These are phyloP conservation scores for Clavispora asparagi DNA, from an alignment of 805 yeast genomes.

Conservation along the genomic window DNA sequence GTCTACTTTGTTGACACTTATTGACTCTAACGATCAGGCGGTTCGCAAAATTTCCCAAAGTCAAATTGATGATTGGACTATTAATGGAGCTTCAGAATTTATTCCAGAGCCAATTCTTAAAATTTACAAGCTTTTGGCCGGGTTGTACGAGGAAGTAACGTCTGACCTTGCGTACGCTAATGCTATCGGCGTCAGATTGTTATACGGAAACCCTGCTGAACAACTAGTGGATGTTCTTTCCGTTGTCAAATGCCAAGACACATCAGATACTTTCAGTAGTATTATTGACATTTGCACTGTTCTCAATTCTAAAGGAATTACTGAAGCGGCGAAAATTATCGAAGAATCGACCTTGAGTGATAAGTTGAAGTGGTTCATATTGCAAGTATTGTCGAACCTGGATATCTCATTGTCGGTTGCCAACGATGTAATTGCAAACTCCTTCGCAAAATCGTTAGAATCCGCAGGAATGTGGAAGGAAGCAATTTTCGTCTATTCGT, in stretches of 20 bases:
- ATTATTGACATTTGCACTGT: conserved; percentile 17
- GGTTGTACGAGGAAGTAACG: conserved; percentile 36
- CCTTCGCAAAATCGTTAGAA: conserved; percentile 47
- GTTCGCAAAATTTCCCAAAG: conserved; percentile 50
- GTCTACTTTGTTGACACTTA: conserved; percentile 60
- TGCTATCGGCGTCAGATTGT: conserved; percentile 52
- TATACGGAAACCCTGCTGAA: conserved; percentile 47
- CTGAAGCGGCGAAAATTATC: conserved; percentile 6
- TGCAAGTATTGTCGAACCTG: conserved; percentile 33
- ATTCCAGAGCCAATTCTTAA: conserved; percentile 54
- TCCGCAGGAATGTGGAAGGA: conserved; percentile 47
- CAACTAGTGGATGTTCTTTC: conserved; percentile 5
- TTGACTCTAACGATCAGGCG: conserved; percentile 64
- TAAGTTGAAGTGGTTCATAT: conserved; percentile 49
- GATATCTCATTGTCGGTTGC: not conserved
- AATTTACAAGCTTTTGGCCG: conserved; percentile 61
- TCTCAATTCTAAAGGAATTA: conserved; percentile 2
- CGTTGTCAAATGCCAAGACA: not conserved
- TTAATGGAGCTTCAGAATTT: conserved; percentile 30
- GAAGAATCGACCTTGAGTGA: conserved; percentile 21
- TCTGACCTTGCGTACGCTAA: conserved; percentile 62
- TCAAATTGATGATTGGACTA: conserved; percentile 67
- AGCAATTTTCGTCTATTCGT: conserved; percentile 59
- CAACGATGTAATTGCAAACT: conserved; percentile 23
- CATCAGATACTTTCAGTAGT: not conserved